These are phyloP conservation scores for Trifolium fragiferum DNA, from an alignment of 306 rosid species.

Conservation along the genomic window DNA sequence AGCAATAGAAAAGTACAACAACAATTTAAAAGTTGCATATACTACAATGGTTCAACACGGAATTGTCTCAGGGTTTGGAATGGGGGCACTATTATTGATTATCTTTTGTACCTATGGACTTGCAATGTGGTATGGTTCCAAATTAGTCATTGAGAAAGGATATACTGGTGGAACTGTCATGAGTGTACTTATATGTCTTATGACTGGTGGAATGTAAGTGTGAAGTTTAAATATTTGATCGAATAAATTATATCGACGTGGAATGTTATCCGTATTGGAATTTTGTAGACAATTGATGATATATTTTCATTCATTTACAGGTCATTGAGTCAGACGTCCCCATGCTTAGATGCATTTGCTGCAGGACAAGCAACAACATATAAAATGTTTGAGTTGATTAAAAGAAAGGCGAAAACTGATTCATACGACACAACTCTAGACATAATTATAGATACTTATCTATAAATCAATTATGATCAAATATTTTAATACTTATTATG, in stretches of 20 bases:
- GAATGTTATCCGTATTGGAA: background rate
- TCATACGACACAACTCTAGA: slow-evolving; percentile 68
- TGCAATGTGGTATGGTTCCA: slow-evolving; percentile 88
- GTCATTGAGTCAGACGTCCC: slow-evolving; percentile 85
- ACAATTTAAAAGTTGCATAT: slow-evolving; percentile 66
- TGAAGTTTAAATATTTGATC: background rate
- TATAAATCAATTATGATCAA: too few relatives aligned
- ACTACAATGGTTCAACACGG: slow-evolving; percentile 63
- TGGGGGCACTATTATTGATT: slow-evolving; percentile 53
- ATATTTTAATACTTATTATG: too few relatives aligned
- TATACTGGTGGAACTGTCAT: slow-evolving; percentile 78
- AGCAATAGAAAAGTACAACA: slow-evolving; percentile 72
- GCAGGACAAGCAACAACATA: slow-evolving; percentile 86
- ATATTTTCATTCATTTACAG: slow-evolving; percentile 44
- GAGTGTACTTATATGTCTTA: slow-evolving; percentile 63
- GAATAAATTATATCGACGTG: background rate
- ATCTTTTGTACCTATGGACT: slow-evolving; percentile 76
- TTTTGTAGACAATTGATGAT: background rate
- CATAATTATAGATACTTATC: too few relatives aligned
- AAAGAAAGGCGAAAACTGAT: slow-evolving; percentile 67
- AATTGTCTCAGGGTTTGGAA: slow-evolving; percentile 66
- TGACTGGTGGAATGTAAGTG: slow-evolving; percentile 92
- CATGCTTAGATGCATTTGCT: slow-evolving; percentile 78
- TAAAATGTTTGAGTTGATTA: slow-evolving; percentile 86
- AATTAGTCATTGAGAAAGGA: slow-evolving; percentile 66